Base-by-base conservation (phyloP, 1,284 basidiomycete species). In the Takashimella koratensis region DNA sequence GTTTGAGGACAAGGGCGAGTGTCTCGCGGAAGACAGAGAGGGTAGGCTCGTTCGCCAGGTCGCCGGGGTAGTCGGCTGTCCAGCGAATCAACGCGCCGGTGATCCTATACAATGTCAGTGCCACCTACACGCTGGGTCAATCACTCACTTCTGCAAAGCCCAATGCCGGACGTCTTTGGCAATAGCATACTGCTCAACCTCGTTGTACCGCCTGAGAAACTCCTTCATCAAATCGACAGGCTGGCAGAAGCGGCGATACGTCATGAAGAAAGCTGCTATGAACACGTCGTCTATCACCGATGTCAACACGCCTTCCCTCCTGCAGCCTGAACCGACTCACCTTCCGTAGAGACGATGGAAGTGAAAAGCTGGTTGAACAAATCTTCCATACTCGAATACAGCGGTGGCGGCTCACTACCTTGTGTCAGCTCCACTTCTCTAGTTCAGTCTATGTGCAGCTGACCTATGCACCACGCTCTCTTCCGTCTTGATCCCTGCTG, bases 191-290 rank as follows among this genome's bases (percentile, higher is more conserved):
- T 53, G 45, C 47, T 66, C 62, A 6, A 74, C 58, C 45, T 71
- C 65, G 27, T 58, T 49, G 55, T 70, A 67, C 23, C 71, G 59
- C 4, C 66, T 60, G 12, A 65, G 53, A 43, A 76, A 69, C 54
- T 70, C 65, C 4, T 55, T 51, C 60, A 77, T 67, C 13, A 77
- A 40, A 1, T 71, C 67, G 1, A 46, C 46, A 2, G 76, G 71
- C 4, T 57, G 52, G 21, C 65, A 68, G 48, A 76, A 77, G 0
- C 76, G 66, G 1, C 76, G 68, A 52, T 72, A 77, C 0, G 67
- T 70, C 54, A 73, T 54, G 57, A 75, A 70, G 54, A 77, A 77
- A 6, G 68, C 56, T 19, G 59, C 57, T 11, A 73, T 59, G 45
- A 75, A 73, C 10, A 53, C 45, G 6, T 66, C 65, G 47, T 76